Conservation (phyloP, 1,139 yeast genomes). For the Candida labiduridarum region DNA sequence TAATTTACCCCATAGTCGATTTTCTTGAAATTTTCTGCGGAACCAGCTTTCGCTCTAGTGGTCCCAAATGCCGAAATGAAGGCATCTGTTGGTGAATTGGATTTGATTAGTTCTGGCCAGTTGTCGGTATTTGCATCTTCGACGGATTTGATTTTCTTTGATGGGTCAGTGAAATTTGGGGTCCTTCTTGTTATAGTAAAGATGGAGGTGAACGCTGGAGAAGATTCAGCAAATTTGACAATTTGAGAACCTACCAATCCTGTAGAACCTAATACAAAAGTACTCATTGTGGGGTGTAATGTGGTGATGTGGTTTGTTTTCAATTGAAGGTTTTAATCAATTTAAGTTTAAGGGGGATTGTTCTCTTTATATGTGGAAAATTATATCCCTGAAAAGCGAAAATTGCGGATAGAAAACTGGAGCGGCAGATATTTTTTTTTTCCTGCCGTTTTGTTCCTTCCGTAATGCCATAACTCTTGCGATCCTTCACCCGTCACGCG, state of each 20-base stretch:
- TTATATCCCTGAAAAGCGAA: background rate
- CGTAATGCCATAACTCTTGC: background rate
- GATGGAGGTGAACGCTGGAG: slow-evolving; percentile 33
- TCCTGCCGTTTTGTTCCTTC: background rate
- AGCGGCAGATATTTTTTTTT: background rate
- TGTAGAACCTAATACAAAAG: slow-evolving; percentile 58
- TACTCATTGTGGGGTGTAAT: slow-evolving; percentile 20
- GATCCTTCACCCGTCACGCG: background rate
- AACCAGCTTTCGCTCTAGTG: slow-evolving; percentile 71
- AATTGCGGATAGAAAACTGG: background rate
- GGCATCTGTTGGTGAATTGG: slow-evolving; percentile 20
- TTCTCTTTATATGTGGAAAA: background rate
- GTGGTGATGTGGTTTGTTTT: background rate
- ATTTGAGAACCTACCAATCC: slow-evolving; percentile 60
- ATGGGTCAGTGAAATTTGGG: slow-evolving; percentile 19
- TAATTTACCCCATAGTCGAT: slow-evolving; percentile 73
- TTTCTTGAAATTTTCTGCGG: slow-evolving; percentile 60
- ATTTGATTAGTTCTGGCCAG: slow-evolving; percentile 40
- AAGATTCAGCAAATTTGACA: slow-evolving; percentile 37
- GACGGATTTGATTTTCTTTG: slow-evolving; percentile 11
- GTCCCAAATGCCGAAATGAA: slow-evolving; percentile 75
- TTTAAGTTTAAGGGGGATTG: background rate
- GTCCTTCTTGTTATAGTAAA: slow-evolving; percentile 50
- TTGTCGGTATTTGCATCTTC: slow-evolving; percentile 29
- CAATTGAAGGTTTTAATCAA: background rate